Conservation (phyloP, 345 rosid species). For the Draba incana region DNA sequence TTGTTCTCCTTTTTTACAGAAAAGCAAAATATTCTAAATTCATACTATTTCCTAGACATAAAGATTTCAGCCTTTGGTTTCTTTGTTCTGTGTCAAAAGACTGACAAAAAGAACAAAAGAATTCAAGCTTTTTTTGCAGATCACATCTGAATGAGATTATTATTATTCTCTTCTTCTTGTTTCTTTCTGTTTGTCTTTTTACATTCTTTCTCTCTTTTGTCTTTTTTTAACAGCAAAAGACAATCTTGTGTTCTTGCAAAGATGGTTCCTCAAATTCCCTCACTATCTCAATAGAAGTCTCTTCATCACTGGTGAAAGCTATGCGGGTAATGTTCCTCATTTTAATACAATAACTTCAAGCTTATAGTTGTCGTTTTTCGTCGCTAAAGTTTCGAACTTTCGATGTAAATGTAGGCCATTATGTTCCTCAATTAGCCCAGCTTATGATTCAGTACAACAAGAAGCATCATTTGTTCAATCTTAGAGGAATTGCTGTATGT, state of each 20-base stretch:
- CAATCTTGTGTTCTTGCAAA: slow-evolving; percentile 86
- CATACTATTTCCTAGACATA: slow-evolving; percentile 1
- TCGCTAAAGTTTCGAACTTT: background rate
- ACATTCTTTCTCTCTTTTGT: slow-evolving; percentile 31
- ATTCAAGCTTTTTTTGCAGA: slow-evolving; percentile 37
- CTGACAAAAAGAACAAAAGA: slow-evolving; percentile 47
- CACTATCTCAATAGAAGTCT: slow-evolving; percentile 89
- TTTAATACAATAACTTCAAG: slow-evolving; percentile 15
- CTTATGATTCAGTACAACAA: slow-evolving; percentile 81
- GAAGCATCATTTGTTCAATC: slow-evolving; percentile 72
- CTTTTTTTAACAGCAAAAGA: slow-evolving; percentile 72
- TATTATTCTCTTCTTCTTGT: slow-evolving; percentile 41
- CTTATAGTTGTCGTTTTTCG: background rate
- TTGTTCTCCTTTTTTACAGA: slow-evolving; percentile 37
- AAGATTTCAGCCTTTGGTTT: slow-evolving; percentile 38
- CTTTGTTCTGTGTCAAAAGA: slow-evolving; percentile 22
- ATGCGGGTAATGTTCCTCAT: slow-evolving; percentile 64
- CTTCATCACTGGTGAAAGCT: slow-evolving; percentile 94
- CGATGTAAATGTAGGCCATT: slow-evolving; percentile 62
- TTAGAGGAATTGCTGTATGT: slow-evolving; percentile 95
- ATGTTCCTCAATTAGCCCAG: slow-evolving; percentile 89
- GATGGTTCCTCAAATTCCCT: slow-evolving; percentile 87
- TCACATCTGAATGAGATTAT: slow-evolving; percentile 37
- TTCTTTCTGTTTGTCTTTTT: slow-evolving; percentile 33
- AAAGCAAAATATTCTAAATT: slow-evolving; percentile 6